Evolutionary conservation across 2,329 filamentous ascomycete genomes (phyloP), one percentile per base, ranked within the genome.

Genomic region (Akanthomyces dipterigenus): DNA sequence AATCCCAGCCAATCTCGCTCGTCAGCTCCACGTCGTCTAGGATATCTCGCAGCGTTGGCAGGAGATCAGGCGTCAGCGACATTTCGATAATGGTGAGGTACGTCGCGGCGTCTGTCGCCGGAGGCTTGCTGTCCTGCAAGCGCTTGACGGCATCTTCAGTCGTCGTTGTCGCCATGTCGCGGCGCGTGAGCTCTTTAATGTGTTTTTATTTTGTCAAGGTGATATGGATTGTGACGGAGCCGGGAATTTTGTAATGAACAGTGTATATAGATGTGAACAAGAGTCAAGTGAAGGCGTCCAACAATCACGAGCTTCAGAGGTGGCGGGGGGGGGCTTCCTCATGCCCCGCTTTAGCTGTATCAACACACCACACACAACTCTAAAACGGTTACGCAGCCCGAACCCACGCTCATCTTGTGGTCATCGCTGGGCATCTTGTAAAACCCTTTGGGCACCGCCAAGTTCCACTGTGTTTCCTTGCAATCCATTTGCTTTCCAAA

Each of bases 1-100:
- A 77, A 71, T 95, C 90, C 90, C 90, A 95, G 55, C 90, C 90
- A 67, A 93, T 92, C 61, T 91, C 88, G 63, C 83, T 83, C 3
- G 89, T 90, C 61, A 93, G 77, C 62, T 83, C 79, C 11, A 80
- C 78, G 78, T 90, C 85, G 71, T 89, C 84, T 20, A 91, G 78
- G 40, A 90, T 84, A 24, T 87, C 80, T 66, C 91, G 83, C 50
- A 93, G 79, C 3, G 83, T 76, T 1, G 88, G 87, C 48, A 93
- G 77, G 63, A 88, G 80, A 63, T 87, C 85, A 20, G 84, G 80
- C 5, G 82, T 85, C 50, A 92, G 78, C 66, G 89, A 88, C 73
- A 89, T 85, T 72, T 91, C 88, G 68, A 93, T 77, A 64, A 93
- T 86, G 61, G 89, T 91, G 60, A 93, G 82, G 72, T 92, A 93